A percentile compares a stretch with the other conserved stretches of the same genome.
phyloP scores from a whole-genome alignment of 352 stramenopile species.

The Globisporangium rhizosaccharum region DNA sequence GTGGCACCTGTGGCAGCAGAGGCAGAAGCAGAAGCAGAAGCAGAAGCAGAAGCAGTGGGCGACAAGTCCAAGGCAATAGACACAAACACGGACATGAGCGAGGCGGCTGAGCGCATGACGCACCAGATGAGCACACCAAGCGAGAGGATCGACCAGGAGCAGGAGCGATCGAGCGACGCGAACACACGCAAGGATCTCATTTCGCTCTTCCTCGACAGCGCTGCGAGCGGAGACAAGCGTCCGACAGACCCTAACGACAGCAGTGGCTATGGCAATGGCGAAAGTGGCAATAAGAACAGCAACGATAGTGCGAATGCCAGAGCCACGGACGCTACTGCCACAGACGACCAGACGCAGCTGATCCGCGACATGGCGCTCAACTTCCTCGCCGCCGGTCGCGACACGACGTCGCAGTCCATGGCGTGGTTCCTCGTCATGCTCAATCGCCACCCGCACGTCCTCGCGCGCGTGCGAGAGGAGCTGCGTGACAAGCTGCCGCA shows the following conservation, averaged over 20 bases:
- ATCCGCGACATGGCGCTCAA: conserved; percentile 82
- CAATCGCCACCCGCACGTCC: conserved; percentile 41
- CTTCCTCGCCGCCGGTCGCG: conserved; percentile 72
- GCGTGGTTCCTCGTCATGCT: conserved; percentile 78
- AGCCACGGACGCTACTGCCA: too few species aligned
- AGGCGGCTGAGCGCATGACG: too few species aligned
- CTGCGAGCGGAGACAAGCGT: background rate
- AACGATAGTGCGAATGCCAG: background rate
- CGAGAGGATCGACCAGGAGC: background rate
- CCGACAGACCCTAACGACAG: background rate
- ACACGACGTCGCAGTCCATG: conserved; percentile 71
- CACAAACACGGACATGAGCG: background rate
- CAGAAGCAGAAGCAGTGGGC: too few species aligned
- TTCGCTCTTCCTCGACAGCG: conserved; percentile 46
- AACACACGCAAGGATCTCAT: conserved; percentile 24
- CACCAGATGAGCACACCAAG: too few species aligned
- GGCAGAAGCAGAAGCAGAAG: too few species aligned
- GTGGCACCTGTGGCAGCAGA: too few species aligned
- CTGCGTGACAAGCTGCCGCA: conserved; percentile 28
- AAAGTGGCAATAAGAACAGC: background rate
- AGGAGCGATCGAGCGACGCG: background rate
- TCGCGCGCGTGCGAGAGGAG: conserved; percentile 22
- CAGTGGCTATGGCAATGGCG: too few species aligned
- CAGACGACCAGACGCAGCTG: background rate
- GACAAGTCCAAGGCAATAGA: background rate